phyloP scores from a whole-genome alignment of 2,329 filamentous ascomycete species.

The Penicillium sp. region DNA sequence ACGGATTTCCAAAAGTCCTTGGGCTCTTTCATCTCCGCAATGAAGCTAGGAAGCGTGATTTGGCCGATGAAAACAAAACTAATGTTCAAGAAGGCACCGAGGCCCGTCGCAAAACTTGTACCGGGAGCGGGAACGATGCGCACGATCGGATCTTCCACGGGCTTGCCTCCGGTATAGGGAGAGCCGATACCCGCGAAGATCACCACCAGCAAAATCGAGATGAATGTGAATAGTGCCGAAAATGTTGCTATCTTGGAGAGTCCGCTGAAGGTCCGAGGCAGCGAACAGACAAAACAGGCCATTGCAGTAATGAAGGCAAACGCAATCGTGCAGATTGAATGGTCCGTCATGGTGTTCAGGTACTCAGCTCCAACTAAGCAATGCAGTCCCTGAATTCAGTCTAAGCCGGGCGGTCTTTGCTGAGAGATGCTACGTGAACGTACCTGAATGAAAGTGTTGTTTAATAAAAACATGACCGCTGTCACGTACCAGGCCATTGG shows the following conservation, averaged over 20 bases:
- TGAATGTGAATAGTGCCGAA: slow-evolving; percentile 82
- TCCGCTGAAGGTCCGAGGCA: slow-evolving; percentile 80
- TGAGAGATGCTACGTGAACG: neutral
- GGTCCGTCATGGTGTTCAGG: slow-evolving; percentile 79
- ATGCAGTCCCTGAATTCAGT: slow-evolving; percentile 59
- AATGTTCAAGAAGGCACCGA: slow-evolving; percentile 91
- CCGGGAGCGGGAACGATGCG: slow-evolving; percentile 64
- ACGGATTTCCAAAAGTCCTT: slow-evolving; percentile 89
- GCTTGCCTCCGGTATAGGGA: slow-evolving; percentile 63
- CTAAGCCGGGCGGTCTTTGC: neutral
- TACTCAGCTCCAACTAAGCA: slow-evolving; percentile 82
- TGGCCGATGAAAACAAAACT: slow-evolving; percentile 95
- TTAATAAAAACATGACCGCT: slow-evolving; percentile 84
- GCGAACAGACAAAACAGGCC: slow-evolving; percentile 72
- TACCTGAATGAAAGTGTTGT: slow-evolving; percentile 81
- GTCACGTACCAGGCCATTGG: slow-evolving; percentile 66
- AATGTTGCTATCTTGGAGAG: slow-evolving; percentile 74
- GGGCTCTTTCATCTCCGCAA: slow-evolving; percentile 81
- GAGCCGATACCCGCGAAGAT: slow-evolving; percentile 75
- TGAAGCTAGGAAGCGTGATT: slow-evolving; percentile 89
- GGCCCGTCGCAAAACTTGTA: slow-evolving; percentile 75
- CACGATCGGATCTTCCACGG: slow-evolving; percentile 62
- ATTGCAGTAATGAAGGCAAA: slow-evolving; percentile 73
- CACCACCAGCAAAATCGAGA: slow-evolving; percentile 78
- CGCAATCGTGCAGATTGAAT: slow-evolving; percentile 71